Evolutionary conservation across 208 protist genomes (phyloP).

Genomic region (Perkinsela sp.): DNA sequence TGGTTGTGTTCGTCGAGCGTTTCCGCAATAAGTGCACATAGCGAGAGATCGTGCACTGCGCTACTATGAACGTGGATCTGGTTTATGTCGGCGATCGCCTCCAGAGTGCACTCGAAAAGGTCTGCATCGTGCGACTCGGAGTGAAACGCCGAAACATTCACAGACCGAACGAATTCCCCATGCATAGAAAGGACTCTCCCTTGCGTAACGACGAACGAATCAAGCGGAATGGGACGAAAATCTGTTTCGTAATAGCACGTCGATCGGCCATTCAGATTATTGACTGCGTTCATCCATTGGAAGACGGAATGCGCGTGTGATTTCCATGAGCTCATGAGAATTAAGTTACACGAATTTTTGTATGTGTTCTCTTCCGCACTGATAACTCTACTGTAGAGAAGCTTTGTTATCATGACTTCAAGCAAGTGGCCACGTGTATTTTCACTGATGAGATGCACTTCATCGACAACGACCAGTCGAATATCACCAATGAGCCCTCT

Average conservation of each 20-base stretch:
- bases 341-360: constrained; percentile 8
- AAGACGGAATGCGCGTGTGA: constrained; percentile 7
- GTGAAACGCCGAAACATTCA: not conserved
- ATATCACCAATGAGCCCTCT: constrained; percentile 8
- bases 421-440: constrained; percentile 10
- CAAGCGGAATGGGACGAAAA: constrained; percentile 6
- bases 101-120: not conserved
- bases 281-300: constrained; percentile 6
- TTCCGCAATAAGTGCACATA: not conserved
- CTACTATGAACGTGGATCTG: not conserved
- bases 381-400: constrained; percentile 7
- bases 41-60: not conserved
- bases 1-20: constrained; percentile 3
- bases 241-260: constrained; percentile 7
- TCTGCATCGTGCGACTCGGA: not conserved
- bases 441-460: constrained; percentile 24
- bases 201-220: not conserved
- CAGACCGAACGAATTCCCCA: not conserved
- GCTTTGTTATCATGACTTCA: constrained; percentile 16
- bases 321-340: constrained; percentile 19
- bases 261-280: not conserved
- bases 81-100: no score
- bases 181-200: not conserved
- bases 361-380: not conserved
- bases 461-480: constrained; percentile 19